Evolutionary conservation across 495 filamentous ascomycete species (phyloP).

Genomic region (Podospora pseudoanserina): DNA sequence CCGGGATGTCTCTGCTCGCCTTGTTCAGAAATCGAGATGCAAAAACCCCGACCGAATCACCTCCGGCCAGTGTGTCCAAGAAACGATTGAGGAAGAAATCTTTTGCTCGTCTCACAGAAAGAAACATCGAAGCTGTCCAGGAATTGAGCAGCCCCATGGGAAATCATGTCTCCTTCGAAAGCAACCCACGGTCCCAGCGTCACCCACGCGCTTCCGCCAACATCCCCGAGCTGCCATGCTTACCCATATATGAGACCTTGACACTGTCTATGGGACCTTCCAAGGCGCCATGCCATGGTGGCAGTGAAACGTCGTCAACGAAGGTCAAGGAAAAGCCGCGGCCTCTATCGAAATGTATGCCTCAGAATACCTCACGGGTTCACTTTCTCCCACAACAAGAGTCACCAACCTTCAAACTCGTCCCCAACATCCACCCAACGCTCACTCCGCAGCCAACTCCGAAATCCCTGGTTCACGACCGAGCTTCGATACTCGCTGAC

Average conservation of each 20-base stretch:
- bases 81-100: conserved; percentile 7
- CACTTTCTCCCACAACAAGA: neutral
- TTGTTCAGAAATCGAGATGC: conserved; percentile 1
- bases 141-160: neutral
- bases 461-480: conserved; percentile 15
- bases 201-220: conserved; percentile 12
- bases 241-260: conserved; percentile 22
- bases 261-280: neutral
- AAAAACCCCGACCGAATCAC: neutral
- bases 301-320: neutral
- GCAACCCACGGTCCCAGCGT: conserved; percentile 10
- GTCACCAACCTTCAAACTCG: neutral
- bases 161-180: conserved; percentile 3
- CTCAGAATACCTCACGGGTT: neutral
- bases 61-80: neutral
- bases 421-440: neutral
- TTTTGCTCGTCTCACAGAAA: conserved; percentile 4
- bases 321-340: neutral
- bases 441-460: neutral
- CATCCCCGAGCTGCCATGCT: conserved; percentile 18
- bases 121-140: neutral
- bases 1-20: neutral
- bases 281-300: neutral
- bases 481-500: conserved; percentile 18
- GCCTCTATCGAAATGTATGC: neutral